Percentiles rank a stretch among this genome's conserved stretches.
Conservation (phyloP, 2,329 filamentous ascomycete genomes). For the Hypocrella siamensis region DNA sequence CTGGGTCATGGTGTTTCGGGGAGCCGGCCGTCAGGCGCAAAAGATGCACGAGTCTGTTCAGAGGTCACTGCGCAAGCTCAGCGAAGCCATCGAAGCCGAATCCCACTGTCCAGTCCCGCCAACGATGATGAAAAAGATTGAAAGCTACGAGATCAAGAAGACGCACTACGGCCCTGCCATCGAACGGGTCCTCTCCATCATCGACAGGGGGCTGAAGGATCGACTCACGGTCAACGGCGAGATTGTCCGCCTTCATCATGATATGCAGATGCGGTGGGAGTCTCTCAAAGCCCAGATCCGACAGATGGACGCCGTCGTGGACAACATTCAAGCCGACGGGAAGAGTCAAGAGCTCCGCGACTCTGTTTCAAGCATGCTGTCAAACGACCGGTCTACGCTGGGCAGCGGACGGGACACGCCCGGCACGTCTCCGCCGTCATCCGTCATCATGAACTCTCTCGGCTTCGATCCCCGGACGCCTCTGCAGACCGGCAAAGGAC, state of each 20-base stretch:
- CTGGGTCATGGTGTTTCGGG: slow-evolving; percentile 91
- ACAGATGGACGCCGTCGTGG: slow-evolving; percentile 59
- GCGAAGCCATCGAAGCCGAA: slow-evolving; percentile 61
- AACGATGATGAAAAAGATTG: slow-evolving; percentile 64
- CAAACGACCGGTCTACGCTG: slow-evolving; percentile 58
- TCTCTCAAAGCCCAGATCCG: slow-evolving; percentile 60
- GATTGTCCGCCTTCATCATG: slow-evolving; percentile 70
- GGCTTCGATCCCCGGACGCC: slow-evolving; percentile 34
- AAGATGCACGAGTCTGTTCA: slow-evolving; percentile 97
- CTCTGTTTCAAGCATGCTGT: slow-evolving; percentile 84
- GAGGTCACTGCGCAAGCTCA: slow-evolving; percentile 68
- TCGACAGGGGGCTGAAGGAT: slow-evolving; percentile 89
- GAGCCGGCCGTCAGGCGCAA: slow-evolving; percentile 77
- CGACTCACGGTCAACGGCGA: slow-evolving; percentile 95
- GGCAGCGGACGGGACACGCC: slow-evolving; percentile 58
- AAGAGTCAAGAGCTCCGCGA: slow-evolving; percentile 68
- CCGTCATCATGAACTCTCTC: slow-evolving; percentile 41
- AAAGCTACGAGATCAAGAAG: slow-evolving; percentile 91
- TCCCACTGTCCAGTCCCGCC: slow-evolving; percentile 58
- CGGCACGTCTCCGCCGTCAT: slow-evolving; percentile 49
- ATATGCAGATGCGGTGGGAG: slow-evolving; percentile 73
- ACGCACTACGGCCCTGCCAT: slow-evolving; percentile 88
- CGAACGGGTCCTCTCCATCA: slow-evolving; percentile 77
- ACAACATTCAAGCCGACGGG: slow-evolving; percentile 50
- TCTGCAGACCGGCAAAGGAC: slow-evolving; percentile 24